These are phyloP conservation scores for Pezicula radicicola DNA, from an alignment of 2,329 filamentous ascomycete genomes.

Conservation along the genomic window DNA sequence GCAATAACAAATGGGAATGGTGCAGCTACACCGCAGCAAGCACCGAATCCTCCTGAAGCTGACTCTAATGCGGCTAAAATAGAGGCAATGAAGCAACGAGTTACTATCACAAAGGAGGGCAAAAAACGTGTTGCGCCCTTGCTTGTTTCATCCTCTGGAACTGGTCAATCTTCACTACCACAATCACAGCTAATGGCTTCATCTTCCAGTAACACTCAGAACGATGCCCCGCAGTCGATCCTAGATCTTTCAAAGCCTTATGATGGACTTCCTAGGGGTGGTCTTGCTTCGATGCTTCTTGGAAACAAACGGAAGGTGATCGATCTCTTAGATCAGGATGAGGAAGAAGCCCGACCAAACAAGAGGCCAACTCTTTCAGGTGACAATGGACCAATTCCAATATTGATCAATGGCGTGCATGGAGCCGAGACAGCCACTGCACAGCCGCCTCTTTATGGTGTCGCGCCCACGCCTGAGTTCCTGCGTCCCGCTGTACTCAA, in stretches of 20 bases:
- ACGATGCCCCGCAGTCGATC: constrained; percentile 75
- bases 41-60: constrained; percentile 20
- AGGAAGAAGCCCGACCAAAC: constrained; percentile 57
- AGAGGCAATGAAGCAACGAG: constrained; percentile 79
- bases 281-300: constrained; percentile 78
- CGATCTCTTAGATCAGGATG: constrained; percentile 65
- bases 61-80: constrained; percentile 58
- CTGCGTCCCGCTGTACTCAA: constrained; percentile 85
- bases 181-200: constrained; percentile 85
- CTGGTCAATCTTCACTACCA: constrained; percentile 82
- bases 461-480: constrained; percentile 74
- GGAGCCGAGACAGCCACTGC: constrained; percentile 75
- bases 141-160: constrained; percentile 84
- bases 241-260: constrained; percentile 92
- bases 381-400: constrained; percentile 66
- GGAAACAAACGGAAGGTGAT: constrained; percentile 90
- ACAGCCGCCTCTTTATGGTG: constrained; percentile 54
- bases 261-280: constrained; percentile 87
- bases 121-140: constrained; percentile 94
- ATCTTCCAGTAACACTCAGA: constrained; percentile 60
- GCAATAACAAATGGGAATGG: constrained; percentile 19
- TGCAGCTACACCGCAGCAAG: constrained; percentile 32
- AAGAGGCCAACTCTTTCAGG: constrained; percentile 57
- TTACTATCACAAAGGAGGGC: constrained; percentile 93
- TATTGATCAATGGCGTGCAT: constrained; percentile 73